A percentile compares a stretch with the other conserved stretches of the same genome.
These are phyloP conservation scores for Helicocarpus griseus DNA, from an alignment of 2,329 filamentous ascomycete genomes.

Conservation along the genomic window DNA sequence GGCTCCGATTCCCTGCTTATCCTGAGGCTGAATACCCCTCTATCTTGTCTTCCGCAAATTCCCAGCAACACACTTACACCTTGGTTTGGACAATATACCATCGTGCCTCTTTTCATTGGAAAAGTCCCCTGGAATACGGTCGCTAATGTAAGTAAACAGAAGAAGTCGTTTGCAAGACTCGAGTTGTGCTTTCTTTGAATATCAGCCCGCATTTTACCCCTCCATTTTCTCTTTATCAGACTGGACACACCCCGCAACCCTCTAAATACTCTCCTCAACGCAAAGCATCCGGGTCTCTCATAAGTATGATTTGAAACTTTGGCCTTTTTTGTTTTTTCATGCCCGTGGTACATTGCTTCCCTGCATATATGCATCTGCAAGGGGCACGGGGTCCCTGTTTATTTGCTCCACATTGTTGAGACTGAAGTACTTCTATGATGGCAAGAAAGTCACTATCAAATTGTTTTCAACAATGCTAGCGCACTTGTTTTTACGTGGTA, in stretches of 20 bases:
- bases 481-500: no score
- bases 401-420: neutral
- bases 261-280: neutral
- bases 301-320: no score
- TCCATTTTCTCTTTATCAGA: neutral
- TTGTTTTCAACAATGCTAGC: no score
- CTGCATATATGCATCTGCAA: neutral
- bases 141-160: constrained; percentile 1
- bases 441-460: no score
- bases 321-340: neutral
- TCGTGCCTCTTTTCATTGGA: neutral
- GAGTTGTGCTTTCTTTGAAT: neutral
- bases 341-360: neutral
- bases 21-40: neutral
- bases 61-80: neutral
- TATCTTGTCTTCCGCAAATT: neutral
- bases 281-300: no score
- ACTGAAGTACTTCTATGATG: no score
- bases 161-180: neutral
- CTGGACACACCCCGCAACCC: neutral
- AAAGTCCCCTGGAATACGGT: neutral
- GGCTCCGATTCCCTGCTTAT: neutral
- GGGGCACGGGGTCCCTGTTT: no score
- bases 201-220: neutral
- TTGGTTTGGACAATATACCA: neutral